Percentiles rank a stretch among this genome's conserved stretches.
These are phyloP conservation scores for Graphium sp. DNA, from an alignment of 2,329 filamentous ascomycete species.

Conservation along the genomic window DNA sequence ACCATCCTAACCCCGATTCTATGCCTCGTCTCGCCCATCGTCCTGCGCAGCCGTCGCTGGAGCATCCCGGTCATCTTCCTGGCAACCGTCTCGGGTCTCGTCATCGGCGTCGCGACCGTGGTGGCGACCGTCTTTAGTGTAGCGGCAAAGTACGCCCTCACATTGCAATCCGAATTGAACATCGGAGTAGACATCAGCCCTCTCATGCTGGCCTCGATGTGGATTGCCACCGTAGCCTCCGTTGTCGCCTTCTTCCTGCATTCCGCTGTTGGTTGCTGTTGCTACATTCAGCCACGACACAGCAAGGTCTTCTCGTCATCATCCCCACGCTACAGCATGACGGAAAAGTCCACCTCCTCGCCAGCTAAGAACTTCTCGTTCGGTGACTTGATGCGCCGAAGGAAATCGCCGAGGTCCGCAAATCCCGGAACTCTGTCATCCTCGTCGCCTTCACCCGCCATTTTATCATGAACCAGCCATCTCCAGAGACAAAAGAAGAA, in stretches of 20 bases:
- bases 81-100: slow-evolving; percentile 48
- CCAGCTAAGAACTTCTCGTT: too few species aligned
- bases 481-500: too few species aligned
- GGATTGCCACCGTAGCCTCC: slow-evolving; percentile 55
- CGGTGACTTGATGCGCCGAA: too few species aligned
- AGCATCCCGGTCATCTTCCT: slow-evolving; percentile 53
- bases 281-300: slow-evolving; percentile 18
- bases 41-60: slow-evolving; percentile 34
- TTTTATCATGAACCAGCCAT: too few species aligned
- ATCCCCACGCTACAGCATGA: too few species aligned
- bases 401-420: too few species aligned
- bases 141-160: slow-evolving; percentile 65
- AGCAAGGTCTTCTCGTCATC: too few species aligned
- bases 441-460: too few species aligned
- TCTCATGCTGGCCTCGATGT: slow-evolving; percentile 79
- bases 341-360: too few species aligned
- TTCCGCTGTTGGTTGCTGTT: slow-evolving; percentile 64
- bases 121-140: slow-evolving; percentile 74
- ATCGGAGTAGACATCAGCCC: slow-evolving; percentile 53
- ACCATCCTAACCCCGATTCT: slow-evolving; percentile 55
- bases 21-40: slow-evolving; percentile 47
- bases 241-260: slow-evolving; percentile 59
- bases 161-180: slow-evolving; percentile 55
- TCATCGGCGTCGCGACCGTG: slow-evolving; percentile 51
- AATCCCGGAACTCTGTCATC: too few species aligned